Evolutionary conservation across 1,284 basidiomycete genomes (phyloP).

Genomic region (Ustilago lituana): DNA sequence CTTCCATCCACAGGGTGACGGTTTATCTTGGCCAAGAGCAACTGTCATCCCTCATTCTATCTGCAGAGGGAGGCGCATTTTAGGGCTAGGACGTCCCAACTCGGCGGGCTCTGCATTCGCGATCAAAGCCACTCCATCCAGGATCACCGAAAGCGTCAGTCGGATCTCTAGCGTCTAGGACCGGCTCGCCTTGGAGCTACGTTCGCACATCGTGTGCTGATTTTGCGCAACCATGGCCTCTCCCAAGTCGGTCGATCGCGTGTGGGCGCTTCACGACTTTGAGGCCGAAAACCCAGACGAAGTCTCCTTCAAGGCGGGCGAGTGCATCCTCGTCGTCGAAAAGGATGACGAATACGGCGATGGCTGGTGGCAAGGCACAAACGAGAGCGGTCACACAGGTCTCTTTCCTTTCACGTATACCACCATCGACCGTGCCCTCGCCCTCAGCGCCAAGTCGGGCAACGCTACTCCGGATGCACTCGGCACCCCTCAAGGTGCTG

Average conservation of each 20-base stretch:
- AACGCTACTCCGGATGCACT: conserved; percentile 28
- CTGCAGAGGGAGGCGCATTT: too few species aligned
- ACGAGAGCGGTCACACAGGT: conserved; percentile 81
- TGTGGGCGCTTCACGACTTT: conserved; percentile 81
- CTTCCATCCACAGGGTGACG: background rate
- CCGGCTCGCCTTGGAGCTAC: too few species aligned
- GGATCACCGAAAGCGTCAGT: too few species aligned
- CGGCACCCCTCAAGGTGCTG: conserved; percentile 28
- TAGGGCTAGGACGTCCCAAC: too few species aligned
- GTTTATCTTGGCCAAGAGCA: too few species aligned
- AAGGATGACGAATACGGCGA: conserved; percentile 92
- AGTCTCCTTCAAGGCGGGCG: conserved; percentile 84
- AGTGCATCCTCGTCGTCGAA: conserved; percentile 88
- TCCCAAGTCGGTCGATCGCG: conserved; percentile 52
- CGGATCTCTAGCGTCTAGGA: too few species aligned
- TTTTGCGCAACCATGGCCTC: conserved; percentile 26
- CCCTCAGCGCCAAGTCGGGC: conserved; percentile 41
- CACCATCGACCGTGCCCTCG: conserved; percentile 56
- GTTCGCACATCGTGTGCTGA: background rate
- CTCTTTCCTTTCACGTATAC: conserved; percentile 94
- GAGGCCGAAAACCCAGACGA: conserved; percentile 93
- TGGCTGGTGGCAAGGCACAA: conserved; percentile 99
- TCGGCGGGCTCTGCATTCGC: too few species aligned
- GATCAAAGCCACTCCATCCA: too few species aligned
- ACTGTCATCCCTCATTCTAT: too few species aligned